Evolutionary conservation across 768 basidiomycete species (phyloP).

Genomic region (Crepidotus variabilis): DNA sequence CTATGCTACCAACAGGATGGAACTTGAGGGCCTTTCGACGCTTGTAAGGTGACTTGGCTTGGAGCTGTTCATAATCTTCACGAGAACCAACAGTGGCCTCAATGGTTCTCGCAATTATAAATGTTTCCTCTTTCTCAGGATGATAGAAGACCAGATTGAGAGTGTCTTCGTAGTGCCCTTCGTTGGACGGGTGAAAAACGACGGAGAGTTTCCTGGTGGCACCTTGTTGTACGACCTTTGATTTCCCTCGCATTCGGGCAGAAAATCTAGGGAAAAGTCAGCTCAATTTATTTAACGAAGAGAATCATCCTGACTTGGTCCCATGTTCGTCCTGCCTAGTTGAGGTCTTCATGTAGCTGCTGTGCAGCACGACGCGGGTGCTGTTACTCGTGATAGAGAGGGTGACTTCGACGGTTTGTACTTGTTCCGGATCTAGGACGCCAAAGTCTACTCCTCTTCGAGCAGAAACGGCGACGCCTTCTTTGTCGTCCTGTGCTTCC

Average conservation of each 20-base stretch:
- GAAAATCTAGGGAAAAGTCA: conserved; percentile 24
- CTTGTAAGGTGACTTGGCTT: conserved; percentile 41
- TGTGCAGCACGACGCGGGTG: conserved; percentile 18
- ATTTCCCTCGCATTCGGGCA: conserved; percentile 26
- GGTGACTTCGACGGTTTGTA: conserved; percentile 22
- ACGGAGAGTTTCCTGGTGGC: conserved; percentile 24
- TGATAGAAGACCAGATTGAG: conserved; percentile 46
- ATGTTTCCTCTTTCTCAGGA: conserved; percentile 25
- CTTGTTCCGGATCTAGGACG: conserved; percentile 28
- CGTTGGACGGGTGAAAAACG: conserved; percentile 30
- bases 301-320: conserved; percentile 14
- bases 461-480: conserved; percentile 37
- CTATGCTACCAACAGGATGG: conserved; percentile 24
- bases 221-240: conserved; percentile 20
- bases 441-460: conserved; percentile 44
- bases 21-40: conserved; percentile 21
- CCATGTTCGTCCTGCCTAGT: conserved; percentile 18
- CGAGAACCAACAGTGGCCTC: conserved; percentile 43
- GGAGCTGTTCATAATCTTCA: conserved; percentile 46
- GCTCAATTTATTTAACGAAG: neutral
- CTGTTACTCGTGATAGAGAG: conserved; percentile 23
- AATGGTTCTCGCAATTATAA: conserved; percentile 44
- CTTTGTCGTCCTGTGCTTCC: conserved; percentile 42
- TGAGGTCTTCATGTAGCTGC: conserved; percentile 21
- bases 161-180: conserved; percentile 43